phyloP scores from a whole-genome alignment of 768 basidiomycete genomes.

The Leccinum obscurum region DNA sequence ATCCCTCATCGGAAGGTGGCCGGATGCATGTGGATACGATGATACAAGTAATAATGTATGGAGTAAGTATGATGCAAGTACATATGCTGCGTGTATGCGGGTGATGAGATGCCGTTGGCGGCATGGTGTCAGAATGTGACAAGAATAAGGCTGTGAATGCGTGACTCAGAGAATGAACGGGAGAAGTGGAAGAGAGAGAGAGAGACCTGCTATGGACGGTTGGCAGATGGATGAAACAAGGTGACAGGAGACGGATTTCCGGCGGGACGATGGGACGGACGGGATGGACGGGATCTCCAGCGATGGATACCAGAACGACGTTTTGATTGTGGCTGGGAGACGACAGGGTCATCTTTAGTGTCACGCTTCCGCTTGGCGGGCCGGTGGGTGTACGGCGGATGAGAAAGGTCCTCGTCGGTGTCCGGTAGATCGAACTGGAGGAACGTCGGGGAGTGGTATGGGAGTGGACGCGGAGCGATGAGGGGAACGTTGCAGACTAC shows the following conservation, averaged over 20 bases:
- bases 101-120: slow-evolving; percentile 4
- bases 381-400: slow-evolving; percentile 62
- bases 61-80: slow-evolving; percentile 28
- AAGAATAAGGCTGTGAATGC: slow-evolving; percentile 10
- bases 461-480: slow-evolving; percentile 65
- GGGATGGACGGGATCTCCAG: slow-evolving; percentile 19
- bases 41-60: slow-evolving; percentile 26
- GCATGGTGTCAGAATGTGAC: slow-evolving; percentile 6
- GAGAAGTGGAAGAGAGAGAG: not conserved
- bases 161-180: slow-evolving; percentile 15
- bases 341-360: slow-evolving; percentile 11
- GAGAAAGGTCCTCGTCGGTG: slow-evolving; percentile 67
- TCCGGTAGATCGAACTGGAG: slow-evolving; percentile 69
- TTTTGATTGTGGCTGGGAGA: slow-evolving; percentile 24
- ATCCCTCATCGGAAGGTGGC: slow-evolving; percentile 4
- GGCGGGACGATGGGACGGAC: slow-evolving; percentile 12
- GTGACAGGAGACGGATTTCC: slow-evolving; percentile 1
- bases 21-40: slow-evolving; percentile 19
- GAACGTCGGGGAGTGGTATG: slow-evolving; percentile 68
- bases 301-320: slow-evolving; percentile 24
- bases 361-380: slow-evolving; percentile 56
- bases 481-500: slow-evolving; percentile 69
- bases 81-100: slow-evolving; percentile 25
- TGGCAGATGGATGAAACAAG: slow-evolving; percentile 18
- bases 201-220: slow-evolving; percentile 5